Conservation (phyloP, 352 stramenopile species). For the Pythium coloratum region DNA sequence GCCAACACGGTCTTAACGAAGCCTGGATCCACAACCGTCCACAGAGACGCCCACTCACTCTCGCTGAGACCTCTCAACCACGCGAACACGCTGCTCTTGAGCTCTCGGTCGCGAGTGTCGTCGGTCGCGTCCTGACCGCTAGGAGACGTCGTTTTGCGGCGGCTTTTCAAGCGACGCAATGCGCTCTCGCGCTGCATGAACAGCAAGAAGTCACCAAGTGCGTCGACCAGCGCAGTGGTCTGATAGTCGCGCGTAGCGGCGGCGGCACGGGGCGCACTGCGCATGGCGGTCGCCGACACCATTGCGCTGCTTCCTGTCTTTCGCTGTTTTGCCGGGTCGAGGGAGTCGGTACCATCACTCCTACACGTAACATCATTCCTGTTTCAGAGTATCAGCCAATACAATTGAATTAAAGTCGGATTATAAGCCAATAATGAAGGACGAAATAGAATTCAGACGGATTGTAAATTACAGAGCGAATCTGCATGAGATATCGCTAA, state of each 20-base stretch:
- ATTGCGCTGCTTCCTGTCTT: background rate
- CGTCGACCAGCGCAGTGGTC: constrained; percentile 26
- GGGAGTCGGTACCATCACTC: constrained; percentile 17
- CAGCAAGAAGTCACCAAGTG: constrained; percentile 60
- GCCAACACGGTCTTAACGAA: constrained; percentile 83
- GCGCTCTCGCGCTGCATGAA: constrained; percentile 34
- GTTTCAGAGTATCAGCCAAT: background rate
- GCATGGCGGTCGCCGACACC: background rate
- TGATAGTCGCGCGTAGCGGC: constrained; percentile 9
- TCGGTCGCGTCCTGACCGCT: background rate
- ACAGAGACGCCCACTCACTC: constrained; percentile 59
- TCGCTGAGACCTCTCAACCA: constrained; percentile 50
- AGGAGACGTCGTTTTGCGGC: constrained; percentile 5
- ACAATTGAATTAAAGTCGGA: background rate
- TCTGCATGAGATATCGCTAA: constrained; percentile 5
- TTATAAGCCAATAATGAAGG: background rate
- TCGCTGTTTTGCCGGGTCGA: constrained; percentile 5
- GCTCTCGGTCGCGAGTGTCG: constrained; percentile 17
- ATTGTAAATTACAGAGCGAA: background rate
- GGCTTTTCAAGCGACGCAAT: constrained; percentile 14
- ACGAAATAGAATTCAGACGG: background rate
- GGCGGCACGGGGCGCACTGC: background rate
- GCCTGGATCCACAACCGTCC: constrained; percentile 54
- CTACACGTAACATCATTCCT: background rate
- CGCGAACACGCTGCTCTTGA: constrained; percentile 42